These are phyloP conservation scores for Coleophoma eucalyptorum DNA, from an alignment of 2,329 filamentous ascomycete species.

Conservation along the genomic window DNA sequence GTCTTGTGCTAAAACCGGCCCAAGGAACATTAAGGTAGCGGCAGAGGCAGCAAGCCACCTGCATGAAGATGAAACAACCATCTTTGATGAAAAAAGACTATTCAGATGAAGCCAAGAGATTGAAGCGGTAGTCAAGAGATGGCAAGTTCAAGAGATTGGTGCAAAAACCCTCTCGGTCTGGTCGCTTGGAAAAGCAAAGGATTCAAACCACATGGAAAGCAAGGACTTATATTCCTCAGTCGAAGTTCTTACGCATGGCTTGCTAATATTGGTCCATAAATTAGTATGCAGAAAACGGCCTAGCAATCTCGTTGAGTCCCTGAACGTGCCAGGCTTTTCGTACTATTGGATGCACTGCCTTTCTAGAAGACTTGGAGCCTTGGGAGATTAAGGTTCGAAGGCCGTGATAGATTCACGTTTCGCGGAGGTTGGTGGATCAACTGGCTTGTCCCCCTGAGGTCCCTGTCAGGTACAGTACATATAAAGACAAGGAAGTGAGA, in stretches of 20 bases:
- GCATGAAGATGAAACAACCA: background rate
- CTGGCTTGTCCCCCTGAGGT: no score
- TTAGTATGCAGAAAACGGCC: background rate
- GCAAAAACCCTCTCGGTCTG: background rate
- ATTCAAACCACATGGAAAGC: background rate
- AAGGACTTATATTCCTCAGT: background rate
- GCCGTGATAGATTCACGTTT: no score
- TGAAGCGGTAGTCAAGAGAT: background rate
- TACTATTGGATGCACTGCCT: background rate
- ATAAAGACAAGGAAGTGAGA: no score
- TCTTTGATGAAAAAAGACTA: background rate
- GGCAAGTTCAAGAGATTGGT: background rate
- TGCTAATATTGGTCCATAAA: background rate
- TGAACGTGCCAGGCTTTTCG: background rate
- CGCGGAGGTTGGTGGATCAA: no score
- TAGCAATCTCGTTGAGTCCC: background rate
- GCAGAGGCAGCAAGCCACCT: background rate
- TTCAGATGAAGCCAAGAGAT: background rate
- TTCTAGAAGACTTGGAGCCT: background rate
- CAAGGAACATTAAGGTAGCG: background rate
- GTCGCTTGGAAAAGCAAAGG: background rate
- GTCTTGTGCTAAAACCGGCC: background rate
- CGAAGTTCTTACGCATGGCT: background rate
- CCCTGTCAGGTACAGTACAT: no score
- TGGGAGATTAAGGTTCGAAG: no score